phyloP scores from a whole-genome alignment of 176 grass and related monocot species.

The Urochloa ruziziensis region DNA sequence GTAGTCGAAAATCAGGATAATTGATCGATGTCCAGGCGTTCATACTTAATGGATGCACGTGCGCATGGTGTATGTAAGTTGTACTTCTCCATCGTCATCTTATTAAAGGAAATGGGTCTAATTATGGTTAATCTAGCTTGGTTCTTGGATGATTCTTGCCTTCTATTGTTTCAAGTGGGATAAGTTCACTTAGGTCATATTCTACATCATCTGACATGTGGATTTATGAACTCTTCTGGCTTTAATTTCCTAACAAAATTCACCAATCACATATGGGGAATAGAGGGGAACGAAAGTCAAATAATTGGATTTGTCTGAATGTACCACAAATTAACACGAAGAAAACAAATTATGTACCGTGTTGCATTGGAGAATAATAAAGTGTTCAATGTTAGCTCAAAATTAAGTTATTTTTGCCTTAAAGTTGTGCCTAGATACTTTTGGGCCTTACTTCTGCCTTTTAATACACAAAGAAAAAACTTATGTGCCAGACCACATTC shows the following conservation, averaged over 20 bases:
- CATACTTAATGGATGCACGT: neutral
- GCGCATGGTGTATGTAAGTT: neutral
- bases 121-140: neutral
- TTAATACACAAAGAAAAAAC: too few relatives aligned
- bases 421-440: neutral
- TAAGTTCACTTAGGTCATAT: neutral
- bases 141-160: neutral
- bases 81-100: neutral
- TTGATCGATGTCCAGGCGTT: neutral
- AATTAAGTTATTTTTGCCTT: neutral
- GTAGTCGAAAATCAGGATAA: neutral
- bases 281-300: too few relatives aligned
- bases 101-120: neutral
- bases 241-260: too few relatives aligned
- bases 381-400: neutral
- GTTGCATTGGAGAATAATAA: neutral
- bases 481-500: too few relatives aligned
- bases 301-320: neutral
- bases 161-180: neutral
- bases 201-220: too few relatives aligned
- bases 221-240: too few relatives aligned
- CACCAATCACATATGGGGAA: too few relatives aligned
- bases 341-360: neutral
- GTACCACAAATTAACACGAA: neutral
- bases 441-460: too few relatives aligned